Percentiles rank a stretch among this genome's conserved stretches.
Conservation (phyloP, 2,329 filamentous ascomycete species). For the Paecilomyces sp. region DNA sequence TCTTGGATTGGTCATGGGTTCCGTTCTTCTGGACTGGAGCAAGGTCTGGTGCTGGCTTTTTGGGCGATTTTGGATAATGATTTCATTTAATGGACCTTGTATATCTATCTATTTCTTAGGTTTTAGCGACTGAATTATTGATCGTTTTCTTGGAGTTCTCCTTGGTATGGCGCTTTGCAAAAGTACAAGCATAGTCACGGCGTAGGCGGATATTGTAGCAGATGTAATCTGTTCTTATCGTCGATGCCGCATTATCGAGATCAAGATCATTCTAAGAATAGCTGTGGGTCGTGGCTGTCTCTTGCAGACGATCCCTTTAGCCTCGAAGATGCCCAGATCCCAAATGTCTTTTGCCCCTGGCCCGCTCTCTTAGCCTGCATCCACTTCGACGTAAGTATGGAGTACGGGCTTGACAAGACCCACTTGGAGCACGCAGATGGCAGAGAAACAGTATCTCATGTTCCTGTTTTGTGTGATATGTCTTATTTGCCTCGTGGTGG, state of each 20-base stretch:
- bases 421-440: not conserved
- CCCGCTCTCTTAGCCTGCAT: not conserved
- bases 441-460: too few relatives aligned
- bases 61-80: not conserved
- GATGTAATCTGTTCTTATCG: too few relatives aligned
- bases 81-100: not conserved
- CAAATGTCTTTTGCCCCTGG: not conserved
- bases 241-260: not conserved
- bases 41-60: not conserved
- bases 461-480: not conserved
- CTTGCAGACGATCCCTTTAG: not conserved
- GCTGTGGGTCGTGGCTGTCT: not conserved
- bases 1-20: not conserved
- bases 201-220: not conserved
- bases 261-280: not conserved
- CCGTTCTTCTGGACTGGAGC: not conserved
- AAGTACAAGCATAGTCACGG: not conserved
- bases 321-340: not conserved
- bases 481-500: not conserved
- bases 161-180: too few relatives aligned
- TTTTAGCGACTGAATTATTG: not conserved
- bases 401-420: not conserved
- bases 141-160: not conserved
- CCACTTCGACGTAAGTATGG: not conserved
- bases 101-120: not conserved